Percentiles rank a stretch among this genome's conserved stretches.
Evolutionary conservation across 768 basidiomycete species (phyloP).

Genomic region (Calocybe cyanea): DNA sequence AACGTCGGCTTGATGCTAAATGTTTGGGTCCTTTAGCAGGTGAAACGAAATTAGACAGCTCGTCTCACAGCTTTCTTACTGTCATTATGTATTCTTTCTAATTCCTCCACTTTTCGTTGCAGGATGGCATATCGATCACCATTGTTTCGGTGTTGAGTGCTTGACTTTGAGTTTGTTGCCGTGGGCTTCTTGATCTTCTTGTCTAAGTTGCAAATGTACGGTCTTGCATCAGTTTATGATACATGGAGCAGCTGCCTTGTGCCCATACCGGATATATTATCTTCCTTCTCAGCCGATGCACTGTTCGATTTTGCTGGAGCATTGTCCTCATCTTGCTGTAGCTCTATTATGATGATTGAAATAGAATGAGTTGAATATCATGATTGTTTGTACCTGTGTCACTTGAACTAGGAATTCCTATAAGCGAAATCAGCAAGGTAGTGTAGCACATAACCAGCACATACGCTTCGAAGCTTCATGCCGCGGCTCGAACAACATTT

Average conservation of each 20-base stretch:
- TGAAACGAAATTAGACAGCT: background rate
- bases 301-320: too few species aligned
- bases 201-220: conserved; percentile 23
- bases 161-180: conserved; percentile 15
- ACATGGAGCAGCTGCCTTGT: too few species aligned
- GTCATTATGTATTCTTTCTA: conserved; percentile 60
- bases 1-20: conserved; percentile 57
- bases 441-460: too few species aligned
- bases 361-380: too few species aligned
- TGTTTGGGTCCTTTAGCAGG: background rate
- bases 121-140: conserved; percentile 52
- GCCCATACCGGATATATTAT: too few species aligned
- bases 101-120: conserved; percentile 60
- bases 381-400: too few species aligned
- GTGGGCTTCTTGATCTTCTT: conserved; percentile 24
- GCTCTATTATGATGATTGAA: too few species aligned
- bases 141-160: conserved; percentile 16
- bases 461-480: conserved; percentile 40
- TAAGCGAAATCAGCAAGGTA: too few species aligned
- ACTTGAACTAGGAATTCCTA: too few species aligned
- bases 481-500: conserved; percentile 46
- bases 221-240: conserved; percentile 30
- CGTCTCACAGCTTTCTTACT: conserved; percentile 59
- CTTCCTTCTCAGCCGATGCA: too few species aligned
- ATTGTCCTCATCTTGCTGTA: too few species aligned